These are phyloP conservation scores for Aureobasidium leucospermi DNA, from an alignment of 2,329 filamentous ascomycete species.

Conservation along the genomic window DNA sequence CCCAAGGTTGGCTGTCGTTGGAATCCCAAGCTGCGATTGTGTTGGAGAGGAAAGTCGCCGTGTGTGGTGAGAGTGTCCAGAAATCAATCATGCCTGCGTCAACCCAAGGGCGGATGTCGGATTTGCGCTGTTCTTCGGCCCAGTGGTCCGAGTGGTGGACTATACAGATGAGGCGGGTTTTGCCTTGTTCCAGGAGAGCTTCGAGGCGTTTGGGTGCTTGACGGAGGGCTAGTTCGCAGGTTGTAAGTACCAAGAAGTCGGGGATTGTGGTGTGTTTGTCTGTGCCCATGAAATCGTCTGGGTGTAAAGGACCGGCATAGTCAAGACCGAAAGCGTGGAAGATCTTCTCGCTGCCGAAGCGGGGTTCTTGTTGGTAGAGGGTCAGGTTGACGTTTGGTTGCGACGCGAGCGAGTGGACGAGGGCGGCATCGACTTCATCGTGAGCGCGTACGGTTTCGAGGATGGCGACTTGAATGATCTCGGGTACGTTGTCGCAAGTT, in stretches of 20 bases:
- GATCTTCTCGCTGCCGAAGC: constrained; percentile 23
- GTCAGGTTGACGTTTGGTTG: constrained; percentile 19
- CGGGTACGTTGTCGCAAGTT: not conserved
- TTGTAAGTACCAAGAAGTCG: constrained; percentile 23
- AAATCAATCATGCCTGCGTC: constrained; percentile 21
- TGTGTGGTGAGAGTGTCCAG: constrained; percentile 22
- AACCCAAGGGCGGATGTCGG: constrained; percentile 19
- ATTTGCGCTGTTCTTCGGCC: constrained; percentile 15
- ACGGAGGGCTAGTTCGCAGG: constrained; percentile 23
- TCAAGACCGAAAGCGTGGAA: constrained; percentile 22
- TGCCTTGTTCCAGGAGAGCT: constrained; percentile 19
- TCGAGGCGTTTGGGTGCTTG: constrained; percentile 17
- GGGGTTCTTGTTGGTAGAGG: constrained; percentile 21
- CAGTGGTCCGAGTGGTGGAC: constrained; percentile 22
- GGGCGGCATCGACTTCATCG: constrained; percentile 25
- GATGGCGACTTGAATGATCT: constrained; percentile 31
- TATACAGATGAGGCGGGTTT: constrained; percentile 25
- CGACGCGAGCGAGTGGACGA: constrained; percentile 24
- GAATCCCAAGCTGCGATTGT: constrained; percentile 10
- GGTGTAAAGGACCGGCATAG: not conserved
- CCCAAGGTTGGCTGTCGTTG: not conserved
- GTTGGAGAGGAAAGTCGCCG: constrained; percentile 20
- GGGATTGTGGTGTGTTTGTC: constrained; percentile 17
- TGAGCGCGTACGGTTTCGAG: constrained; percentile 23
- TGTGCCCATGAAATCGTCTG: constrained; percentile 13